Conservation (phyloP, 805 yeast species). For the Debaryomyces hansenii region DNA sequence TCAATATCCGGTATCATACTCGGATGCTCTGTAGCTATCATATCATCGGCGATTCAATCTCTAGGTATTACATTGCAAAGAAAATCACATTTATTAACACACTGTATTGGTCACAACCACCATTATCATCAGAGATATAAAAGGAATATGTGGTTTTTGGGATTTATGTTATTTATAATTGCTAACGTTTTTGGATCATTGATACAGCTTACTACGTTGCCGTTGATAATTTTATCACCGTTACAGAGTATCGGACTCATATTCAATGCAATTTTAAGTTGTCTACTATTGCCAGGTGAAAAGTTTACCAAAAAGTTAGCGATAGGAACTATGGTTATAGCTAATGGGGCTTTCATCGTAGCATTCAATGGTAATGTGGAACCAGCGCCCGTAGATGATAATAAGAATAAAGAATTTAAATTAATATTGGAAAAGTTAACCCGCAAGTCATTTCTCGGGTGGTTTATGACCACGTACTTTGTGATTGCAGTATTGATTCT, state of each 20-base stretch:
- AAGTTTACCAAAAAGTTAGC: conserved; percentile 57
- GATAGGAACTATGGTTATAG: conserved; percentile 66
- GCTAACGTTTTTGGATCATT: conserved; percentile 80
- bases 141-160: conserved; percentile 71
- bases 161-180: conserved; percentile 65
- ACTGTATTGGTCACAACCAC: conserved; percentile 22
- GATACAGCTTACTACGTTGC: conserved; percentile 81
- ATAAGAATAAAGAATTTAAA: conserved; percentile 34
- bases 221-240: conserved; percentile 77
- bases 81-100: conserved; percentile 57
- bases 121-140: conserved; percentile 36
- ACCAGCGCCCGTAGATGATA: conserved; percentile 18
- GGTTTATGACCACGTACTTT: conserved; percentile 49
- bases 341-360: conserved; percentile 72
- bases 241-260: conserved; percentile 86
- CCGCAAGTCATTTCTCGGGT: conserved; percentile 51
- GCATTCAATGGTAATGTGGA: conserved; percentile 66
- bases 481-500: conserved; percentile 24
- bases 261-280: conserved; percentile 72
- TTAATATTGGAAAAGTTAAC: conserved; percentile 34
- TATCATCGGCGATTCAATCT: conserved; percentile 78
- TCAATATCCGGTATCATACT: conserved; percentile 20
- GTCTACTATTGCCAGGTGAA: conserved; percentile 67
- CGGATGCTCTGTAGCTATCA: conserved; percentile 69
- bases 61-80: conserved; percentile 81